Percentiles rank a stretch among this genome's conserved stretches.
Conservation (phyloP, 2,329 filamentous ascomycete species). For the Metarhizium sp. region DNA sequence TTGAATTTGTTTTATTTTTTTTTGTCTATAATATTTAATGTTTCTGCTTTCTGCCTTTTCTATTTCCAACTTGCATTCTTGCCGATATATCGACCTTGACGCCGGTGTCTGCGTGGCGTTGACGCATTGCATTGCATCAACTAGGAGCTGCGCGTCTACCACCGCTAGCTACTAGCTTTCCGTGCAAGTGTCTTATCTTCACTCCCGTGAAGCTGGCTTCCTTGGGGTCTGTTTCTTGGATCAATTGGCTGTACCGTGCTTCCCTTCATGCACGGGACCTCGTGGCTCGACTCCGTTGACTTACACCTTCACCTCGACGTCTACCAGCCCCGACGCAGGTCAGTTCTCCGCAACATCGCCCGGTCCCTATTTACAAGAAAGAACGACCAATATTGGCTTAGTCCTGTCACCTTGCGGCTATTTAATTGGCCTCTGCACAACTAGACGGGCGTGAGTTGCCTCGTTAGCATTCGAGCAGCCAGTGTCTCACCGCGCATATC, state of each 20-base stretch:
- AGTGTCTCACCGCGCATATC: background rate
- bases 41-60: too few species aligned
- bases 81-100: background rate
- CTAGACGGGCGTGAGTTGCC: background rate
- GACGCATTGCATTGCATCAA: background rate
- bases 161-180: background rate
- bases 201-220: background rate
- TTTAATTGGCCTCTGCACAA: too few species aligned
- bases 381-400: too few species aligned
- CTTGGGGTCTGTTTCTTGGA: background rate
- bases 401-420: too few species aligned
- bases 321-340: background rate
- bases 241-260: too few species aligned
- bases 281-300: background rate
- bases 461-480: background rate
- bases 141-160: background rate
- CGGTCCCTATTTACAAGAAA: too few species aligned
- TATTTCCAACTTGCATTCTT: background rate
- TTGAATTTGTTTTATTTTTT: too few species aligned
- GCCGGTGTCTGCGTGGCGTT: background rate
- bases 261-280: too few species aligned
- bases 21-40: too few species aligned
- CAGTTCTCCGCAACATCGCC: background rate
- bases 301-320: background rate
- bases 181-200: background rate